Base-by-base conservation (phyloP, 1,284 basidiomycete genomes). In the Lignosus rhinocerotis region DNA sequence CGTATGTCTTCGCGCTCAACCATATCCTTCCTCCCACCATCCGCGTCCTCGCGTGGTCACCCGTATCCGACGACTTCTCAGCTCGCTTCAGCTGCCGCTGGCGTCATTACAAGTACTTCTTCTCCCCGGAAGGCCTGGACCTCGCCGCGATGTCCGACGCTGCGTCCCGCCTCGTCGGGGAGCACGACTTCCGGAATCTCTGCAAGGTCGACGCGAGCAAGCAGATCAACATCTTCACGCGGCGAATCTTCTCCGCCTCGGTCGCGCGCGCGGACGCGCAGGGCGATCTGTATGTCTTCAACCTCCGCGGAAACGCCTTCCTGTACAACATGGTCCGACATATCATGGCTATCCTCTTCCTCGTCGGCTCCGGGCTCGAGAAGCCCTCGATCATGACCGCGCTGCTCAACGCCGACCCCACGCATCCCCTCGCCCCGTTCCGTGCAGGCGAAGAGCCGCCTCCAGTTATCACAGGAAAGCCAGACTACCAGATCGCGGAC, bases 51-150 rank as follows among this genome's bases (percentile, higher is more conserved):
- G 95, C 93, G 3, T 99, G 96, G 96, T 94, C 95, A 3, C 94
- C 96, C 10, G 88, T 98, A n/a, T 72, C 83, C 0, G 70, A 82
- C 6, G 72, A 76, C 36, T 99, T 99, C 73, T 94, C 94, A 39
- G 87, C 96, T 2, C 86, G 96, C 2, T 96, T 93, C 76, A 90
- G 88, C 21, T 98, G 96, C 76, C 79, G 77, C 56, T 88, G 85
- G 68, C 80, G 96, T 36, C 96, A 99, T 73, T 99, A 99, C 86
- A 98, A 98, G 73, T 99, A 99, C 76, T 96, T 98, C 73, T 99
- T 98, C 79, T 80, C 81, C 38, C 73, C 83, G 0, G 70, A 80
- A 16, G 75, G 77, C 12, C 84, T 97, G 55, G 85, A 95, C 72
- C 73, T 96, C 33, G 67, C 75, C 1, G 81, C 80, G 33, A 99